Conservation (phyloP, 192 early-diverging fungal species). For the Backusella westeae region DNA sequence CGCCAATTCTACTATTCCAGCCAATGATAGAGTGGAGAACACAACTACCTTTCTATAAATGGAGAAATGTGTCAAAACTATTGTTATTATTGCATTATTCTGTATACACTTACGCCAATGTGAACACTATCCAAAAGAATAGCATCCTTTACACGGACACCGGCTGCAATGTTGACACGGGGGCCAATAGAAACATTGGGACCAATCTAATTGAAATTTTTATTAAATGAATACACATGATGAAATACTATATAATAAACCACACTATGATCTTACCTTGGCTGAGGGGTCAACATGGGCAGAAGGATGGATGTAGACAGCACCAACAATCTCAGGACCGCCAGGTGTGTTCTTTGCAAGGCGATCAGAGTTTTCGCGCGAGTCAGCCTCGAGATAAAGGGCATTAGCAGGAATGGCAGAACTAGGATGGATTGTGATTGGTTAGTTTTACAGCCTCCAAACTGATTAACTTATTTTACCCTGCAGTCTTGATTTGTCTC, state of each 20-base stretch:
- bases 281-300: constrained; percentile 92
- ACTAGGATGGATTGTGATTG: constrained; percentile 13
- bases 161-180: constrained; percentile 83
- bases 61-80: constrained; percentile 8
- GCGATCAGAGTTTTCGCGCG: constrained; percentile 59
- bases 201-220: constrained; percentile 58
- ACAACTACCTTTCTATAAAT: constrained; percentile 72
- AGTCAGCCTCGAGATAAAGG: constrained; percentile 84
- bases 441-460: too few species aligned
- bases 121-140: constrained; percentile 93
- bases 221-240: too few species aligned
- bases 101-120: constrained; percentile 51
- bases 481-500: constrained; percentile 96
- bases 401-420: constrained; percentile 95
- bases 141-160: constrained; percentile 91
- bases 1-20: constrained; percentile 91
- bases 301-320: constrained; percentile 94
- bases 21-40: constrained; percentile 89
- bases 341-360: constrained; percentile 49
- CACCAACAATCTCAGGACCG: constrained; percentile 81
- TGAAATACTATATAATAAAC: too few species aligned
- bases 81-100: not conserved
- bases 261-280: constrained; percentile 41
- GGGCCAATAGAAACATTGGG: constrained; percentile 96
- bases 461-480: constrained; percentile 32